Evolutionary conservation across 176 grass and related monocot genomes (phyloP).

Genomic region (Aegilops umbellulata): DNA sequence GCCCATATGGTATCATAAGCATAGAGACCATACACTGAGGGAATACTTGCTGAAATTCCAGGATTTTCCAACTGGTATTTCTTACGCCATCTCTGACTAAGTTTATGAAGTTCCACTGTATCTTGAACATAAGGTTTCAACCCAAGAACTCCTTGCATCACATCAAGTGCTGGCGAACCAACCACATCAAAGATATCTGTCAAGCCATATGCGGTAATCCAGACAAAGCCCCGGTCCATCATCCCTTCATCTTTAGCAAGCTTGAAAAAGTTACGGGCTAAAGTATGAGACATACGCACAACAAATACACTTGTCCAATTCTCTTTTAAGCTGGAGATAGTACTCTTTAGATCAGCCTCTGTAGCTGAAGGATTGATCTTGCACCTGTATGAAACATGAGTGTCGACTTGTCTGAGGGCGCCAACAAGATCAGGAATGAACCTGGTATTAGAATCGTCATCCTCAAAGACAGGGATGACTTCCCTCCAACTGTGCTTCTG

Average conservation of each 20-base stretch:
- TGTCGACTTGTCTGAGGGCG: conserved; percentile 41
- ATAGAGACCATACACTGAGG: conserved; percentile 51
- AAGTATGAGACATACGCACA: conserved; percentile 57
- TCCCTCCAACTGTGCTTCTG: conserved; percentile 61
- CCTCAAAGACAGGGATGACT: conserved; percentile 52
- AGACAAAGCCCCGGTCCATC: conserved; percentile 56
- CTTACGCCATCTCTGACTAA: conserved; percentile 43
- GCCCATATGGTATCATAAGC: conserved; percentile 81
- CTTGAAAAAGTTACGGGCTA: conserved; percentile 55
- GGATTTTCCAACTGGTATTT: conserved; percentile 38
- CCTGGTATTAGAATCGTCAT: conserved; percentile 33
- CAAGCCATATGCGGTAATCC: conserved; percentile 67
- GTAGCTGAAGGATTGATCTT: conserved; percentile 40
- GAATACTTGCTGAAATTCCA: conserved; percentile 13
- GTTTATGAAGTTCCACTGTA: background rate
- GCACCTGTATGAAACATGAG: conserved; percentile 39
- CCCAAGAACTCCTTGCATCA: conserved; percentile 78
- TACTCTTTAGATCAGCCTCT: conserved; percentile 17
- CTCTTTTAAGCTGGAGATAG: conserved; percentile 32
- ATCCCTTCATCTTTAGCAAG: conserved; percentile 52
- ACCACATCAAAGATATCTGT: conserved; percentile 60
- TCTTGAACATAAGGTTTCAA: conserved; percentile 48
- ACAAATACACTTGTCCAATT: conserved; percentile 66
- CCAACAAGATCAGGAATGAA: conserved; percentile 62
- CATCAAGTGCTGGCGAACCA: conserved; percentile 43